Percentiles rank a stretch among this genome's conserved stretches.
Conservation (phyloP, 2,329 filamentous ascomycete genomes). For the Aspergillus quadrilineatus region DNA sequence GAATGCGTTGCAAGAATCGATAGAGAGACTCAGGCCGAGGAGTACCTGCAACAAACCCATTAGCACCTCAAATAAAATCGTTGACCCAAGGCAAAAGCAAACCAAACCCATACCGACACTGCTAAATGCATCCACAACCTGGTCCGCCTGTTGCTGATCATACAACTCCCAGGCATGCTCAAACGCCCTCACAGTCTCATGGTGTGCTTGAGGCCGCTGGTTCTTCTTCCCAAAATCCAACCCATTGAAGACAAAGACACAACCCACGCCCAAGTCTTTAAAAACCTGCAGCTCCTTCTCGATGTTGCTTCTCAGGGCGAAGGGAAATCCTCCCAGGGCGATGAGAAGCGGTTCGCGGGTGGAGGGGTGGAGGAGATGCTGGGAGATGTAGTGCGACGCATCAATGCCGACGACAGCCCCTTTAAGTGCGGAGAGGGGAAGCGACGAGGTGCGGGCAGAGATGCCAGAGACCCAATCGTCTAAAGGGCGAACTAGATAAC, state of each 20-base stretch:
- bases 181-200: conserved; percentile 66
- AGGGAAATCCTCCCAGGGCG: conserved; percentile 83
- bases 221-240: conserved; percentile 76
- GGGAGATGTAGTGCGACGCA: conserved; percentile 82
- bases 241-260: conserved; percentile 89
- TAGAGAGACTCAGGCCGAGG: conserved; percentile 71
- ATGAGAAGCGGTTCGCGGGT: conserved; percentile 84
- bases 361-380: conserved; percentile 67
- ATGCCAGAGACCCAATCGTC: conserved; percentile 58
- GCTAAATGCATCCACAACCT: conserved; percentile 84
- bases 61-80: conserved; percentile 28
- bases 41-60: conserved; percentile 56
- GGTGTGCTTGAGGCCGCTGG: conserved; percentile 58
- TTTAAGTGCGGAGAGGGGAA: conserved; percentile 68
- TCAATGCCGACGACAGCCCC: conserved; percentile 79
- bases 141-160: conserved; percentile 72
- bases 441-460: conserved; percentile 53
- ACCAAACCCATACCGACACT: conserved; percentile 61
- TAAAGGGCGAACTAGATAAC: conserved; percentile 48
- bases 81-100: background rate
- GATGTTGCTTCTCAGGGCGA: conserved; percentile 72
- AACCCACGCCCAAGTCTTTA: conserved; percentile 67
- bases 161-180: conserved; percentile 85
- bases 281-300: conserved; percentile 73
- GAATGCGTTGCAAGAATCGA: conserved; percentile 71